These are phyloP conservation scores for Eucalyptus regnans DNA, from an alignment of 345 rosid genomes.

Conservation along the genomic window DNA sequence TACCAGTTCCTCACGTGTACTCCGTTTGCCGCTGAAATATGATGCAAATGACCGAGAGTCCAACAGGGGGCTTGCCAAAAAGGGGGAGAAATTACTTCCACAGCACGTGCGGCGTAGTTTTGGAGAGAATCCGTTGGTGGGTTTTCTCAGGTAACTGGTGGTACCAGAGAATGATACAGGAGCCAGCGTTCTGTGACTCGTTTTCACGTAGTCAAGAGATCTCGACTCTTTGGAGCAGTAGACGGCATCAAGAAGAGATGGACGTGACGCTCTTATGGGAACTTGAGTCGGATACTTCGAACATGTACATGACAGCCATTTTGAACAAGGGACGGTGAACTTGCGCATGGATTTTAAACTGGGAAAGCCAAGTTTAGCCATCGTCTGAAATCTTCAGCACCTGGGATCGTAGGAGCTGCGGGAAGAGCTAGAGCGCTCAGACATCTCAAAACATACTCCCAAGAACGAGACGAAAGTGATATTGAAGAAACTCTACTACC, in stretches of 20 bases:
- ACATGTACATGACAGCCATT: neutral
- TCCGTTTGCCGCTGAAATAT: conserved; percentile 35
- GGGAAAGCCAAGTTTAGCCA: neutral
- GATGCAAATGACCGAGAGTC: conserved; percentile 15
- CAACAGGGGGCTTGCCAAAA: conserved; percentile 11
- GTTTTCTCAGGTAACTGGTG: neutral
- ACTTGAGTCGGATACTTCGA: neutral
- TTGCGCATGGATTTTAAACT: neutral
- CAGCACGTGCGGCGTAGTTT: neutral
- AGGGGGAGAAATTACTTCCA: conserved; percentile 4
- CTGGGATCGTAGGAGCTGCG: neutral
- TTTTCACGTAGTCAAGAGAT: neutral
- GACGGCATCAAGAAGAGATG: neutral
- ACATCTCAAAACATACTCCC: neutral
- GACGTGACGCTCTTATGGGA: neutral
- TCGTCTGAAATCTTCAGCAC: neutral
- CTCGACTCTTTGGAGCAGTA: neutral
- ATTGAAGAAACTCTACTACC: neutral
- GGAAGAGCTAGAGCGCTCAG: neutral
- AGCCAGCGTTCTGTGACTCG: neutral
- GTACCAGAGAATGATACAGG: neutral
- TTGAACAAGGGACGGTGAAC: neutral
- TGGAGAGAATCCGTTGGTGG: conserved; percentile 1
- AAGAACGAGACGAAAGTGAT: neutral
- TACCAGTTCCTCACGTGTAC: conserved; percentile 3